Base-by-base conservation (phyloP, 495 filamentous ascomycete species). In the Pseudevernia furfuracea region DNA sequence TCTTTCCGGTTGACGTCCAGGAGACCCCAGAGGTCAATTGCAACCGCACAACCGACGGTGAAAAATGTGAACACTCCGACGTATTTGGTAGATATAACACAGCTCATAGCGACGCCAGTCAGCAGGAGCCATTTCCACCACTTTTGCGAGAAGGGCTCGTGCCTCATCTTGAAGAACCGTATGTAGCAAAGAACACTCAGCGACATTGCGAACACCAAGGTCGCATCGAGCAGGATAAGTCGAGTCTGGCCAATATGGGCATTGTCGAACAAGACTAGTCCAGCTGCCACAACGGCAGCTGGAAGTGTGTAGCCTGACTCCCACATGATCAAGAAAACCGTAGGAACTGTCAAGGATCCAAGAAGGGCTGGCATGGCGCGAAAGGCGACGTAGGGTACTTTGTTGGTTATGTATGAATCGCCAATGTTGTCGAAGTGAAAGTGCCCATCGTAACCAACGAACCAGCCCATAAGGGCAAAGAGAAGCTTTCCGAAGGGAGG, bases 91-190 rank as follows among this genome's bases (percentile, higher is more conserved):
- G 94, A 97, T 69, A 98, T 97, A 72, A 96, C 95, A 75, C 94
- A 97, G 71, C 91, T 96, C 71, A 98, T 81, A 56, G 87, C 86
- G 71, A 98, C 89, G 55, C 94, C 94, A 21, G 94, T 98, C 70
- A 97, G 77, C 59, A 98, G 85, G 39, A 98, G 82, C 94, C 94
- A 98, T 75, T 98, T 98, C 94, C 94, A 98, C 94, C 94, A 98
- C 74, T 97, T 97, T 58, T 91, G 85, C 21, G 86, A 82, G 72
- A 98, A 98, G 6, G 94, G 83, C 61, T 88, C 82, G 70, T 97
- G 91, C 59, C 94, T 85, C 66, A 95, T 77, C 82, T 97, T 99
- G 81, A 97, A 97, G 81, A 99, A 99, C 49, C 91, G 90, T 71
- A 99, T 85, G 76, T 99, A 97, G 79, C 83, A 90, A 58, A 97